Percentiles rank a stretch among this genome's conserved stretches.
phyloP scores from a whole-genome alignment of 2,329 filamentous ascomycete species.

The Coniochaeta pulveracea region DNA sequence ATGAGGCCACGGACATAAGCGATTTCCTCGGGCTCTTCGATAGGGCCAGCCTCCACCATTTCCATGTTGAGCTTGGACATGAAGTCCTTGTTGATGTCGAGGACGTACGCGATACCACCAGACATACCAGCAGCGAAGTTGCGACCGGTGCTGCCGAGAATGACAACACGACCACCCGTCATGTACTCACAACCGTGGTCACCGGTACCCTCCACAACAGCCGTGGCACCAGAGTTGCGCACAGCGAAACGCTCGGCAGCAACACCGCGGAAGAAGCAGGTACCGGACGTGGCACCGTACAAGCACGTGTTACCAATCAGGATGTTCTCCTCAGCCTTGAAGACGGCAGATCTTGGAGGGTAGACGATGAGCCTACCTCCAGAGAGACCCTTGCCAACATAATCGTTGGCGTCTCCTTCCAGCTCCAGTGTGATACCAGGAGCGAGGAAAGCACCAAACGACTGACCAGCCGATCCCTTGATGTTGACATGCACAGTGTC shows the following conservation, averaged over 20 bases:
- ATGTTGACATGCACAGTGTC: slow-evolving; percentile 96
- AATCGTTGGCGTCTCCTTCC: slow-evolving; percentile 93
- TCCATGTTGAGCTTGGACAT: slow-evolving; percentile 89
- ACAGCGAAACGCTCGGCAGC: slow-evolving; percentile 95
- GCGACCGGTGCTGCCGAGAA: slow-evolving; percentile 80
- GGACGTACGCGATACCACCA: slow-evolving; percentile 88
- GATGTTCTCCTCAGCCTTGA: slow-evolving; percentile 93
- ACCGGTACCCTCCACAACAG: slow-evolving; percentile 93
- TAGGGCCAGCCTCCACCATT: slow-evolving; percentile 82
- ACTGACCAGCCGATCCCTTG: slow-evolving; percentile 91
- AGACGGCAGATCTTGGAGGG: slow-evolving; percentile 78
- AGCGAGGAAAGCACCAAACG: slow-evolving; percentile 88
- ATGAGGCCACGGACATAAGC: slow-evolving; percentile 84
- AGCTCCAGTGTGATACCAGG: slow-evolving; percentile 90
- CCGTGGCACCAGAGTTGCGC: slow-evolving; percentile 88
- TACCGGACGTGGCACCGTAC: slow-evolving; percentile 85
- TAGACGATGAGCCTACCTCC: slow-evolving; percentile 90
- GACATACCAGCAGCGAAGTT: slow-evolving; percentile 99
- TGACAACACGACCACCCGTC: slow-evolving; percentile 85
- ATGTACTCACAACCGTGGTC: slow-evolving; percentile 98
- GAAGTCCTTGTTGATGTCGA: slow-evolving; percentile 86
- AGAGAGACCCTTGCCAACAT: slow-evolving; percentile 90
- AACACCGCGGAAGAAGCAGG: slow-evolving; percentile 93
- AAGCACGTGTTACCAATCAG: slow-evolving; percentile 90
- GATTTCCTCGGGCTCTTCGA: slow-evolving; percentile 81